A percentile compares a stretch with the other conserved stretches of the same genome.
These are phyloP conservation scores for Suhomyces tanzawaensis DNA, from an alignment of 805 yeast genomes.

Conservation along the genomic window DNA sequence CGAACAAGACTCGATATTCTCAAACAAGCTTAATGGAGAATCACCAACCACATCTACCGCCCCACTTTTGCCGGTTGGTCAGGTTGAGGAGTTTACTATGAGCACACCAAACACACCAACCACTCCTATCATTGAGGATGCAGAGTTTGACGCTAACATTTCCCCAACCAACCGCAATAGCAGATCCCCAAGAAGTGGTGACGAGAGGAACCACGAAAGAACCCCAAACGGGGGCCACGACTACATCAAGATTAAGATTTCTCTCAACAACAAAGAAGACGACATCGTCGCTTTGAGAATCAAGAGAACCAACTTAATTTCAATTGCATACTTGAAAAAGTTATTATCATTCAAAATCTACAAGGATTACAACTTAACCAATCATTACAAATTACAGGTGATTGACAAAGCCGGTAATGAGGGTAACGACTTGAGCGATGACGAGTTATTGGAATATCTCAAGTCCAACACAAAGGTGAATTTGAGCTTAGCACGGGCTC, in stretches of 20 bases:
- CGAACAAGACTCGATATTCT: conserved; percentile 13
- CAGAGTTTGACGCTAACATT: conserved; percentile 6
- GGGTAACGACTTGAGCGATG: conserved; percentile 14
- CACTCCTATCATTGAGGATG: conserved; percentile 14
- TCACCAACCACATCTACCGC: conserved; percentile 7
- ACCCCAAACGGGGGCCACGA: no score
- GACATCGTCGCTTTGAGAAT: conserved; percentile 30
- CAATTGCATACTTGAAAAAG: conserved; percentile 26
- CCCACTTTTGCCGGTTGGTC: neutral
- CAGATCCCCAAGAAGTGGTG: neutral
- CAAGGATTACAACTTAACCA: conserved; percentile 25
- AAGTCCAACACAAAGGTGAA: conserved; percentile 22
- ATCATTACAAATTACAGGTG: conserved; percentile 25
- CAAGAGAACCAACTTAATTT: conserved; percentile 20
- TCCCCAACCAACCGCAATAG: conserved; percentile 1
- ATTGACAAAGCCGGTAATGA: conserved; percentile 9
- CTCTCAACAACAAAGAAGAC: conserved; percentile 24
- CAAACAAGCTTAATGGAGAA: conserved; percentile 3
- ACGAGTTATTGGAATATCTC: conserved; percentile 16
- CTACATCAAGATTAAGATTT: conserved; percentile 26
- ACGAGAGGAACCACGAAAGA: no score
- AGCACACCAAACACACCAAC: conserved; percentile 10
- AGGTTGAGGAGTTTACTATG: conserved; percentile 1
- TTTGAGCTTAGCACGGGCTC: conserved; percentile 20
- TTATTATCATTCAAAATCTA: conserved; percentile 28